Conservation (phyloP, 2,329 filamentous ascomycete species). For the Neurospora sp. region DNA sequence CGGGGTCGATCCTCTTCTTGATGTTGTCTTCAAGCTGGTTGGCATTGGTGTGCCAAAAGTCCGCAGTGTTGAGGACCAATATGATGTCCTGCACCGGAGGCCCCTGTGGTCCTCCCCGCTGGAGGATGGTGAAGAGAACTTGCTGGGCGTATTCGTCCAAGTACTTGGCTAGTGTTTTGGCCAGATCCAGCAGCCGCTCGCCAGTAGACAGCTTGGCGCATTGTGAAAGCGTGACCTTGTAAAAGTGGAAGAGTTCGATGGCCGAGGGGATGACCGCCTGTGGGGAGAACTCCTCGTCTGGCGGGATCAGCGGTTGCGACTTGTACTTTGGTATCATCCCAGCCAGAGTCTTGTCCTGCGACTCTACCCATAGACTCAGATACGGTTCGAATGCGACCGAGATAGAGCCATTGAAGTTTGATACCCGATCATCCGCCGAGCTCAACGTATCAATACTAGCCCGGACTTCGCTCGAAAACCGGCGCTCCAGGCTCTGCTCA, state of each 20-base stretch:
- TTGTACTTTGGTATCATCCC: conserved; percentile 81
- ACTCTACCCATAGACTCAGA: conserved; percentile 92
- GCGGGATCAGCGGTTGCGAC: conserved; percentile 64
- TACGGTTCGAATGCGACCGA: conserved; percentile 97
- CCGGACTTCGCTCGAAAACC: conserved; percentile 64
- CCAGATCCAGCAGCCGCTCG: conserved; percentile 74
- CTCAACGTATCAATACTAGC: conserved; percentile 84
- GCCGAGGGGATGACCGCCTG: conserved; percentile 88
- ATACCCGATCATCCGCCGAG: conserved; percentile 64
- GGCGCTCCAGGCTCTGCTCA: conserved; percentile 79
- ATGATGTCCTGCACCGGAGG: conserved; percentile 64
- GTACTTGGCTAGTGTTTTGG: conserved; percentile 80
- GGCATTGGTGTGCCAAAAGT: conserved; percentile 93
- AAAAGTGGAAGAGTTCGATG: conserved; percentile 95
- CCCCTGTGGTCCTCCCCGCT: conserved; percentile 42
- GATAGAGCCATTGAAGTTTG: conserved; percentile 80
- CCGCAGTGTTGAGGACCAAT: conserved; percentile 86
- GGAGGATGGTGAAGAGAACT: conserved; percentile 65
- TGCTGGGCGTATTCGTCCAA: conserved; percentile 93
- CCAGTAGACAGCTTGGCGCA: conserved; percentile 93
- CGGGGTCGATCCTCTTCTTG: conserved; percentile 76
- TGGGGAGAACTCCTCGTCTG: conserved; percentile 84
- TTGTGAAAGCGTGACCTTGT: conserved; percentile 83
- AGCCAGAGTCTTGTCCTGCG: conserved; percentile 82
- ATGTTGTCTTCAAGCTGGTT: conserved; percentile 92